Base-by-base conservation (phyloP, 805 yeast species). In the Yamadazyma ubonensis region DNA sequence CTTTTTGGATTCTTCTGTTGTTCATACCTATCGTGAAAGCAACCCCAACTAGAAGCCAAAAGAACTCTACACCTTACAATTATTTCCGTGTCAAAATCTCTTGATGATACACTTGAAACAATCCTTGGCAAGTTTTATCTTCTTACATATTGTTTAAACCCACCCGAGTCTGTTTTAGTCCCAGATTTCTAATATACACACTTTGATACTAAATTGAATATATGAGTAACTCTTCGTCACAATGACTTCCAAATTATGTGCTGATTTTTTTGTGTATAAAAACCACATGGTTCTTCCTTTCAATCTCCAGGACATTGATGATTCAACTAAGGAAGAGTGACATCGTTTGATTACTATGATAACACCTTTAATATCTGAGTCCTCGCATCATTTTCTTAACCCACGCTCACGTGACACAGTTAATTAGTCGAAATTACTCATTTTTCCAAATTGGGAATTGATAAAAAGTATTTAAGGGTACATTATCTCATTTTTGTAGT, bases 341-440 rank as follows among this genome's bases (percentile, higher is more conserved):
- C 38, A 35, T 35, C 38, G 38, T 20, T 26, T 35, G 38, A 35
- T 27, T 19, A 10, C 16, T 12, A 35, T 27, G 32, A 35, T 35
- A 20, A 27, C 31, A 35, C 32, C 29, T 25, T 12, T 20, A 17
- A 27, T 18, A 12, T 27, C 38, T 35, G 38, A 35, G 38, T 35
- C 38, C 26, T 35, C 22, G 3, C 11, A 33, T 4, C 10, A 6
- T 33, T 25, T 16, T 21, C 18, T n/a, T 20, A 12, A n/a, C n/a
- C n/a, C 17, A 27, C 5, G 22, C 8, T 30, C 33, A 18, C 33
- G 33, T 19, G 12, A 17, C 21, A 29, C 15, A 6, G n/a, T 12
- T 5, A n/a, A 15, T 32, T 20, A 22, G 35, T 22, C 16, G 21
- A 16, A 36, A 29, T 36, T 36, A 36, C 39, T 36, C 39, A 36